Percentiles rank a stretch among this genome's conserved stretches.
These are phyloP conservation scores for Saxophila tyrrhenica DNA, from an alignment of 495 filamentous ascomycete species.

Conservation along the genomic window DNA sequence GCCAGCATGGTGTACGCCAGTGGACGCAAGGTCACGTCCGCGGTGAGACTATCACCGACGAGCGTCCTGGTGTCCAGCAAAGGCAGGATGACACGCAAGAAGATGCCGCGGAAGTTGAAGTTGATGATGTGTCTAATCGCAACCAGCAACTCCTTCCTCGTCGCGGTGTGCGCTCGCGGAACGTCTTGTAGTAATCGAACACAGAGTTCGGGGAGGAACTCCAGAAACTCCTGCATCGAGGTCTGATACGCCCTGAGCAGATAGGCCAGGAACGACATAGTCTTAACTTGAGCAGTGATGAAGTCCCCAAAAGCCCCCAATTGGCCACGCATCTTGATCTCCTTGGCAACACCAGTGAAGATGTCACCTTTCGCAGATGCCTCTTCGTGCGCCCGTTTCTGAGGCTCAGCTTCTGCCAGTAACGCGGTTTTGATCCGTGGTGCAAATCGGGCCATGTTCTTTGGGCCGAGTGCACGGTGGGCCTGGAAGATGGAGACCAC, in stretches of 20 bases:
- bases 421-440: conserved; percentile 87
- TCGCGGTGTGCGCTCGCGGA: conserved; percentile 82
- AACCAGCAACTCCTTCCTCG: conserved; percentile 88
- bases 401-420: conserved; percentile 80
- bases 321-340: conserved; percentile 70
- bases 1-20: conserved; percentile 97
- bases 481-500: conserved; percentile 97
- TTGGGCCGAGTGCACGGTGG: conserved; percentile 61
- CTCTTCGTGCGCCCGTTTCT: conserved; percentile 81
- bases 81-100: conserved; percentile 87
- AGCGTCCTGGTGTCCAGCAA: conserved; percentile 85
- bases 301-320: conserved; percentile 86
- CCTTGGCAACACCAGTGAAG: conserved; percentile 85
- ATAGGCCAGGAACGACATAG: conserved; percentile 97
- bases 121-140: conserved; percentile 98
- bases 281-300: conserved; percentile 96
- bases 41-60: conserved; percentile 90
- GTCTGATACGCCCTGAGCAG: conserved; percentile 77
- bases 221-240: conserved; percentile 81
- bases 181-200: conserved; percentile 89
- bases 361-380: conserved; percentile 63
- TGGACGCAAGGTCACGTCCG: conserved; percentile 92
- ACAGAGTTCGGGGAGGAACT: conserved; percentile 76
- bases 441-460: conserved; percentile 86
- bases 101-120: conserved; percentile 95